Percentiles rank a stretch among this genome's conserved stretches.
Evolutionary conservation across 257 asterid genomes (phyloP).

Genomic region (Lantana camara): DNA sequence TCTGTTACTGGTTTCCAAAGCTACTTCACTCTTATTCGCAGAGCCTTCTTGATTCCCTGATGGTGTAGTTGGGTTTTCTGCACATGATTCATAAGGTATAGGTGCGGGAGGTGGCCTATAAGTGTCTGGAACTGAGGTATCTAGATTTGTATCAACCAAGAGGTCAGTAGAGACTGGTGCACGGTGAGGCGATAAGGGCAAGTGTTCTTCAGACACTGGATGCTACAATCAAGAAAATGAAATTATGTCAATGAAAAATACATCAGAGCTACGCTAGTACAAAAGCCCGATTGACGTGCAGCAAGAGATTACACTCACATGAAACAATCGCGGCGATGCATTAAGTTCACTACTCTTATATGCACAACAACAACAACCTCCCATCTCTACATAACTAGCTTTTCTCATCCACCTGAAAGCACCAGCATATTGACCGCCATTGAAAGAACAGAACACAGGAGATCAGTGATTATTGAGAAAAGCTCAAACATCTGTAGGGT

Average conservation of each 20-base stretch:
- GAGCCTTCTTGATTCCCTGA: slow-evolving; percentile 42
- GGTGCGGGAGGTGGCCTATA: slow-evolving; percentile 81
- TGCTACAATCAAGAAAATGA: slow-evolving; percentile 49
- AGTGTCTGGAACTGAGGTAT: slow-evolving; percentile 70
- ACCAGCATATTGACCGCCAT: slow-evolving; percentile 40
- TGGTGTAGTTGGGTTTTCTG: slow-evolving; percentile 43
- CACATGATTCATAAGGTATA: slow-evolving; percentile 62
- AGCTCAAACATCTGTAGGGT: too few species aligned
- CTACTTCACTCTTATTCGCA: slow-evolving; percentile 42
- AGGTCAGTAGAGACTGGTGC: slow-evolving; percentile 55
- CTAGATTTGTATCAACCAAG: slow-evolving; percentile 83
- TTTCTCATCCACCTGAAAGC: slow-evolving; percentile 41
- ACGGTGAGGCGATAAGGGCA: slow-evolving; percentile 54
- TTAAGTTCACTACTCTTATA: slow-evolving; percentile 41
- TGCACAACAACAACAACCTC: slow-evolving; percentile 83
- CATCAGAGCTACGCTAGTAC: background rate
- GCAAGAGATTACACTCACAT: slow-evolving; percentile 47
- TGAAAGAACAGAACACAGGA: slow-evolving; percentile 16
- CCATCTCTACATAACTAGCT: slow-evolving; percentile 50
- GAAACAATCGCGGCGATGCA: slow-evolving; percentile 53
- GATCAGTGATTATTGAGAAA: slow-evolving; percentile 12
- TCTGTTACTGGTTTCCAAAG: slow-evolving; percentile 33
- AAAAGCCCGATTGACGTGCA: slow-evolving; percentile 13
- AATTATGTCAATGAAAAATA: slow-evolving; percentile 4
- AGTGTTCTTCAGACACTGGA: slow-evolving; percentile 62